These are phyloP conservation scores for Phytophthora lateralis DNA, from an alignment of 352 stramenopile genomes.

Conservation along the genomic window DNA sequence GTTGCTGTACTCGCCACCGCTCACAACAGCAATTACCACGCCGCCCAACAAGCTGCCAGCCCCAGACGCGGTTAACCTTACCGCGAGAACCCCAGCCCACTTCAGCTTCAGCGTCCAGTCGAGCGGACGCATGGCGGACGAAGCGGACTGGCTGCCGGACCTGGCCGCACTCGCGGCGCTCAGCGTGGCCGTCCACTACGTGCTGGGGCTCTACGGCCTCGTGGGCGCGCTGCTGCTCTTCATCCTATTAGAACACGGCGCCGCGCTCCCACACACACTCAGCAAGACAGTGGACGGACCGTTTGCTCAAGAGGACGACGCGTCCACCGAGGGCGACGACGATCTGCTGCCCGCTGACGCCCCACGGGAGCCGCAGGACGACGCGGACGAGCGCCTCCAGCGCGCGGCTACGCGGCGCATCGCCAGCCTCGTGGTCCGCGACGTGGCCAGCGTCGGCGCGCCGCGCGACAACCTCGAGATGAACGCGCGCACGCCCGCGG, in stretches of 20 bases:
- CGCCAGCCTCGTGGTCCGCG: slow-evolving; percentile 42
- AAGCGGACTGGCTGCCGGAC: slow-evolving; percentile 56
- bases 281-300: slow-evolving; percentile 7
- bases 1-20: not conserved
- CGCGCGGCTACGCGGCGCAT: slow-evolving; percentile 10
- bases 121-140: slow-evolving; percentile 36
- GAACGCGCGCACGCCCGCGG: slow-evolving; percentile 63
- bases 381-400: slow-evolving; percentile 10
- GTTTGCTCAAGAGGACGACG: slow-evolving; percentile 7
- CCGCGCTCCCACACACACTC: not conserved
- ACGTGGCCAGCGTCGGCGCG: slow-evolving; percentile 34
- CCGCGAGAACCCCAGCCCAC: slow-evolving; percentile 9
- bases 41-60: not conserved
- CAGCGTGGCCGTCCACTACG: slow-evolving; percentile 71
- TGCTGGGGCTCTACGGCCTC: slow-evolving; percentile 61
- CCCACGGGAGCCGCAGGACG: slow-evolving; percentile 4
- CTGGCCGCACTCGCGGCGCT: slow-evolving; percentile 59
- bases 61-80: slow-evolving; percentile 6
- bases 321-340: slow-evolving; percentile 20
- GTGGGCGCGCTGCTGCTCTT: slow-evolving; percentile 45
- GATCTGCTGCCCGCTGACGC: not conserved
- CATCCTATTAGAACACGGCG: slow-evolving; percentile 47
- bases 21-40: not conserved
- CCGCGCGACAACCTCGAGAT: slow-evolving; percentile 39
- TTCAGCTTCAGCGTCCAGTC: not conserved